A percentile compares a stretch with the other conserved stretches of the same genome.
phyloP scores from a whole-genome alignment of 305 asterid genomes.

The Ilex paraguariensis region DNA sequence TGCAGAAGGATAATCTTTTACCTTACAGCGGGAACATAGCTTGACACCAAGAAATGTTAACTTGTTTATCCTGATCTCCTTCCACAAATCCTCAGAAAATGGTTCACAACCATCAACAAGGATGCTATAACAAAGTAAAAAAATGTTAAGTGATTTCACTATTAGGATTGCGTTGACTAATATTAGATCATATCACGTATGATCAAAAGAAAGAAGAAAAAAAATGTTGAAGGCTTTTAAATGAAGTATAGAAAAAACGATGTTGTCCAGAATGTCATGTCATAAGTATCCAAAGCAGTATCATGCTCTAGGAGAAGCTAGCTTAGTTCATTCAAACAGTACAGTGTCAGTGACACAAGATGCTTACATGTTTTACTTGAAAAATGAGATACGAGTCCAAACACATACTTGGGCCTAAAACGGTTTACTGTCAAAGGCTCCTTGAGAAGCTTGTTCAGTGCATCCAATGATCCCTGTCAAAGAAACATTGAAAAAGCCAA shows the following conservation, averaged over 20 bases:
- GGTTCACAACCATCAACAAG: slow-evolving; percentile 70
- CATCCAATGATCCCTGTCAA: slow-evolving; percentile 58
- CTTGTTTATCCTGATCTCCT: slow-evolving; percentile 49
- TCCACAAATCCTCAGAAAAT: slow-evolving; percentile 68
- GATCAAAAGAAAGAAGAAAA: background rate
- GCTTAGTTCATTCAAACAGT: too few relatives aligned
- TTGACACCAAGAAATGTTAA: slow-evolving; percentile 55
- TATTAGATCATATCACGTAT: background rate
- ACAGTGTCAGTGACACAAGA: too few relatives aligned
- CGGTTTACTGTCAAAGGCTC: slow-evolving; percentile 62
- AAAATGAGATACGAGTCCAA: background rate
- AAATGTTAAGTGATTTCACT: background rate
- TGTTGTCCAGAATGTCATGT: too few relatives aligned
- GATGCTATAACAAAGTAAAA: slow-evolving; percentile 34
- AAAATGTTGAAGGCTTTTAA: too few relatives aligned
- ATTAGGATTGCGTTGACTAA: too few relatives aligned
- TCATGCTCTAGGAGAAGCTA: too few relatives aligned
- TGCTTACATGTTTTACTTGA: background rate
- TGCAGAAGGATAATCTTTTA: slow-evolving; percentile 13
- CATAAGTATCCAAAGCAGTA: too few relatives aligned
- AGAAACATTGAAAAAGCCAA: background rate
- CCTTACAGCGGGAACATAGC: slow-evolving; percentile 82
- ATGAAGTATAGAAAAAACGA: background rate
- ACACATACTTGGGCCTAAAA: slow-evolving; percentile 60
- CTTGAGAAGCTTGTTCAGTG: slow-evolving; percentile 49